phyloP scores from a whole-genome alignment of 345 rosid species.

The Arabidopsis suecica region DNA sequence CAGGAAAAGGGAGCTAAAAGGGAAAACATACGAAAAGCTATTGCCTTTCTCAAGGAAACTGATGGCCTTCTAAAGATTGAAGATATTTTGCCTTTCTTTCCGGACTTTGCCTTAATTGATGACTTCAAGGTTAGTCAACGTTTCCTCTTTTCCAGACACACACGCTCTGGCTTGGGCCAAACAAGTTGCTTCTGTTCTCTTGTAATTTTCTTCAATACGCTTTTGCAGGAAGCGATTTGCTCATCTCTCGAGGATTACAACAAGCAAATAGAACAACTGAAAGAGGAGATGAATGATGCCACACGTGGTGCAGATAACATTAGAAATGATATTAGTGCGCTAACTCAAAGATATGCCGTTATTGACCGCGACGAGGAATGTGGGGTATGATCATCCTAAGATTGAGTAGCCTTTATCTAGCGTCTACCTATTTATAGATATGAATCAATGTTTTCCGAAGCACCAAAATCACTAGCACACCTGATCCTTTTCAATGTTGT shows the following conservation, averaged over 20 bases:
- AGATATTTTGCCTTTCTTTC: conserved; percentile 98
- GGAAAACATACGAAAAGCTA: conserved; percentile 95
- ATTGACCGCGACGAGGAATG: conserved; percentile 92
- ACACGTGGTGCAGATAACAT: conserved; percentile 99
- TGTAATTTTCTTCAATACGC: conserved; percentile 26
- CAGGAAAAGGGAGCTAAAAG: conserved; percentile 98
- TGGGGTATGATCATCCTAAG: conserved; percentile 70
- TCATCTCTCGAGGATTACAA: conserved; percentile 96
- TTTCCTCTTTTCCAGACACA: conserved; percentile 18
- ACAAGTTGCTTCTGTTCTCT: conserved; percentile 25
- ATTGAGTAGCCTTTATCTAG: background rate
- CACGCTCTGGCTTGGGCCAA: conserved; percentile 1
- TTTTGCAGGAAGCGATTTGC: conserved; percentile 90
- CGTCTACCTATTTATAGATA: background rate
- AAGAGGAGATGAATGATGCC: conserved; percentile 99
- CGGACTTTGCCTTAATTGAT: conserved; percentile 98
- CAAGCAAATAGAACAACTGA: conserved; percentile 90
- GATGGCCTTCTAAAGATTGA: conserved; percentile 97
- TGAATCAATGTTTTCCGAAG: conserved; percentile 12
- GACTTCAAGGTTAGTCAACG: conserved; percentile 83
- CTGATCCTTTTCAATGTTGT: conserved; percentile 38
- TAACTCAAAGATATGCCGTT: conserved; percentile 96
- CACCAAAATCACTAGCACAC: conserved; percentile 13
- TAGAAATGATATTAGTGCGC: conserved; percentile 93
- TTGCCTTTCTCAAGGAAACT: conserved; percentile 98